Percentiles rank a stretch among this genome's conserved stretches.
These are phyloP conservation scores for Rhynchosporium secalis DNA, from an alignment of 2,329 filamentous ascomycete species.

Conservation along the genomic window DNA sequence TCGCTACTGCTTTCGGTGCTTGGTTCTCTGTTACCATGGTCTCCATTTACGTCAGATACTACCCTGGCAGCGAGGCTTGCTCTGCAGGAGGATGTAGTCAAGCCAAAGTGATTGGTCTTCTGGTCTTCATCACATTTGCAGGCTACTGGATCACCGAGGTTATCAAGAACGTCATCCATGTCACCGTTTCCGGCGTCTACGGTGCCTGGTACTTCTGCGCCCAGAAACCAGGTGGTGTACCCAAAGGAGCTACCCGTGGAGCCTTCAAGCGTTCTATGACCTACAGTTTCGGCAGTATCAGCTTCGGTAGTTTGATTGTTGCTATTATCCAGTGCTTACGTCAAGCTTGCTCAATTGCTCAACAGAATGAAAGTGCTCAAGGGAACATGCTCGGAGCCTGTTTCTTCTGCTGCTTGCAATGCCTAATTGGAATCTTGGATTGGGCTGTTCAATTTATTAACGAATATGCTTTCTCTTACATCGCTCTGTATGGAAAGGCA, in stretches of 20 bases:
- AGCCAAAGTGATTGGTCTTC: constrained; percentile 77
- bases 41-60: constrained; percentile 80
- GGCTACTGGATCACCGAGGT: constrained; percentile 94
- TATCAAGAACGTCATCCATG: constrained; percentile 91
- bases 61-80: constrained; percentile 58
- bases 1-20: constrained; percentile 73
- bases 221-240: constrained; percentile 62
- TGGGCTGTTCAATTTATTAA: constrained; percentile 91
- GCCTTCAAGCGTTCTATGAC: constrained; percentile 80
- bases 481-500: constrained; percentile 86
- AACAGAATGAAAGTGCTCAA: constrained; percentile 60
- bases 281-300: constrained; percentile 90
- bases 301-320: constrained; percentile 79
- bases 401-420: constrained; percentile 73
- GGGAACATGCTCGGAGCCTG: constrained; percentile 69
- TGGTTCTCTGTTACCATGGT: constrained; percentile 89
- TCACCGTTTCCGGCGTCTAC: constrained; percentile 83
- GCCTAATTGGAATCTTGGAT: constrained; percentile 73
- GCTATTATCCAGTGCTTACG: constrained; percentile 84
- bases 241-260: constrained; percentile 77
- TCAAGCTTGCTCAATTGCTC: constrained; percentile 78
- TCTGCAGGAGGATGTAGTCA: constrained; percentile 58
- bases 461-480: constrained; percentile 88
- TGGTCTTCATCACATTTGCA: constrained; percentile 86
- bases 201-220: constrained; percentile 89